phyloP scores from a whole-genome alignment of 352 stramenopile species.

The Phytophthora cryptogea region DNA sequence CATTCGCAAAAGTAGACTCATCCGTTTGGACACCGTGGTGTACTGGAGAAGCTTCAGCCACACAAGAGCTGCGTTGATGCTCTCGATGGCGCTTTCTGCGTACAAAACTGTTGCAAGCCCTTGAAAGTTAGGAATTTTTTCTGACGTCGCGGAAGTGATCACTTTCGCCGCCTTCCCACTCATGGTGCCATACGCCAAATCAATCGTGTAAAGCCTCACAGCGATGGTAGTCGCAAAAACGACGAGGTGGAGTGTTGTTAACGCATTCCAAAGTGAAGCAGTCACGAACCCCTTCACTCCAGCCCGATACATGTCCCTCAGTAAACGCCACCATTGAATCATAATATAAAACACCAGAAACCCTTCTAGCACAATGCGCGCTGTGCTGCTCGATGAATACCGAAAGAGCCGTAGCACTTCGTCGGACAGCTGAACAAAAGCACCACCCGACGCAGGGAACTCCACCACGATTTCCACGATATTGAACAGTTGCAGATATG shows the following conservation, averaged over 20 bases:
- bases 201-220: constrained; percentile 58
- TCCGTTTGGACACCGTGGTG: constrained; percentile 64
- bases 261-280: constrained; percentile 40
- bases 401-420: constrained; percentile 52
- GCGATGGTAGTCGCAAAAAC: constrained; percentile 56
- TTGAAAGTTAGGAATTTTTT: constrained; percentile 47
- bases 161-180: constrained; percentile 37
- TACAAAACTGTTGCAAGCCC: constrained; percentile 41
- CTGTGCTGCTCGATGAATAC: constrained; percentile 47
- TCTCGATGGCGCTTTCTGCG: constrained; percentile 47
- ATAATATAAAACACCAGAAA: constrained; percentile 52
- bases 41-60: constrained; percentile 78
- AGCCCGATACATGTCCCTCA: constrained; percentile 36
- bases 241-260: constrained; percentile 46
- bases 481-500: constrained; percentile 70
- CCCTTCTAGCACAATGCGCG: constrained; percentile 54
- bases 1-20: constrained; percentile 60
- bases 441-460: constrained; percentile 63
- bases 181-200: constrained; percentile 59
- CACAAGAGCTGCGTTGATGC: constrained; percentile 52
- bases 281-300: constrained; percentile 36
- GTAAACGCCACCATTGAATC: constrained; percentile 43
- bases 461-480: constrained; percentile 62
- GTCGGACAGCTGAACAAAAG: constrained; percentile 52
- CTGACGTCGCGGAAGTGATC: constrained; percentile 30